Conservation (phyloP, 768 basidiomycete genomes). For the Mycena pura region DNA sequence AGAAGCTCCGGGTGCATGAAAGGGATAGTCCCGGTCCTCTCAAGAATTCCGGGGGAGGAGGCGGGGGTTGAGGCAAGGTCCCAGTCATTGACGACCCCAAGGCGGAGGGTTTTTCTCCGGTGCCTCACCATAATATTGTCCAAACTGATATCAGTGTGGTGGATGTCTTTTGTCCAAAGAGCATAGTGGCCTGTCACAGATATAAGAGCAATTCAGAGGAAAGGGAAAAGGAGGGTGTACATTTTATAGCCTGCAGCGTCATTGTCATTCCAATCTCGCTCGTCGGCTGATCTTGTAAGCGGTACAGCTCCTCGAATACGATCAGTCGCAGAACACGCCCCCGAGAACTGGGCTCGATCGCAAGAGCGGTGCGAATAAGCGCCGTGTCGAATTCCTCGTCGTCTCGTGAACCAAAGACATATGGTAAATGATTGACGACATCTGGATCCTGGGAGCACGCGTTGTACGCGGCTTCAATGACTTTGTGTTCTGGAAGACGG, state of each 20-base stretch:
- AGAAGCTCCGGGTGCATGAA: conserved; percentile 43
- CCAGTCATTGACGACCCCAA: conserved; percentile 37
- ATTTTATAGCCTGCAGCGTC: conserved; percentile 4
- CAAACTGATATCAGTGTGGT: conserved; percentile 40
- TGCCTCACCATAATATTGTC: conserved; percentile 38
- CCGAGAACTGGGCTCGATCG: background rate
- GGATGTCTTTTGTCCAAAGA: conserved; percentile 34
- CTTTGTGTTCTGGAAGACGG: conserved; percentile 2
- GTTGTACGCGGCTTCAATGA: conserved; percentile 13
- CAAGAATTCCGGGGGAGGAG: background rate
- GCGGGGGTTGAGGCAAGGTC: conserved; percentile 32
- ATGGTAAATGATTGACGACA: conserved; percentile 22
- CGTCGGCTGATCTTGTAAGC: background rate
- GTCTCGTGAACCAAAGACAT: conserved; percentile 11
- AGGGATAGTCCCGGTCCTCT: conserved; percentile 34
- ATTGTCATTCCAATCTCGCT: background rate
- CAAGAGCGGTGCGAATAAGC: background rate
- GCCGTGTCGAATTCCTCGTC: background rate
- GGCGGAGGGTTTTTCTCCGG: background rate
- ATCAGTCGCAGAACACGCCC: background rate
- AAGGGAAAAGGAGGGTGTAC: conserved; percentile 9
- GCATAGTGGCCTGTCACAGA: conserved; percentile 30
- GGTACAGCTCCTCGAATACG: background rate
- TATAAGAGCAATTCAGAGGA: background rate
- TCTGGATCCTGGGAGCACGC: no score